These are phyloP conservation scores for Eucalyptus brandiana DNA, from an alignment of 345 rosid species.

Conservation along the genomic window DNA sequence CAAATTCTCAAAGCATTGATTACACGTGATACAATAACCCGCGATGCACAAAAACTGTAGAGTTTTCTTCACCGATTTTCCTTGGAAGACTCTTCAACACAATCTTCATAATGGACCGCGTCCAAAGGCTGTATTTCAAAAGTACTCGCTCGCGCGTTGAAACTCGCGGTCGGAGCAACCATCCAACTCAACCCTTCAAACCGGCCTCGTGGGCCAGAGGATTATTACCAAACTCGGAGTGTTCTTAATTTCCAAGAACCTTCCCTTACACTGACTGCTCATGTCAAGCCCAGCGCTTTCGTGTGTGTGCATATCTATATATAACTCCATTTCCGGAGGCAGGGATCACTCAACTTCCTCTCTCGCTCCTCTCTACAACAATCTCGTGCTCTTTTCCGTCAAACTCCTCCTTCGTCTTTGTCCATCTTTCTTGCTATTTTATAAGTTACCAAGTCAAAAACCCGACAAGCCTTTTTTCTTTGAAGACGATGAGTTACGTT, in stretches of 20 bases:
- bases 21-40: too few species aligned
- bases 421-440: not conserved
- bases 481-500: not conserved
- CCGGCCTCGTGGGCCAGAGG: not conserved
- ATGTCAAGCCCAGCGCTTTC: too few species aligned
- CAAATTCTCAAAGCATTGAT: not conserved
- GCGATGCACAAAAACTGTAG: too few species aligned
- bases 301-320: not conserved
- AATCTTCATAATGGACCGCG: too few species aligned
- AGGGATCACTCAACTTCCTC: not conserved
- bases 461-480: not conserved
- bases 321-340: not conserved
- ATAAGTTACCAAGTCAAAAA: not conserved
- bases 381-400: not conserved
- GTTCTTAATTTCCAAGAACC: not conserved
- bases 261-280: not conserved
- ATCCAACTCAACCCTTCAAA: too few species aligned
- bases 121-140: not conserved
- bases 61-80: not conserved
- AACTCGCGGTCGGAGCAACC: too few species aligned
- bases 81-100: not conserved
- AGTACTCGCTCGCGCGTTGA: not conserved
- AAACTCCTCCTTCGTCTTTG: not conserved
- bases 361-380: not conserved
- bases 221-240: accelerated